phyloP scores from a whole-genome alignment of 305 asterid species.

The Caryopteris hybrid region DNA sequence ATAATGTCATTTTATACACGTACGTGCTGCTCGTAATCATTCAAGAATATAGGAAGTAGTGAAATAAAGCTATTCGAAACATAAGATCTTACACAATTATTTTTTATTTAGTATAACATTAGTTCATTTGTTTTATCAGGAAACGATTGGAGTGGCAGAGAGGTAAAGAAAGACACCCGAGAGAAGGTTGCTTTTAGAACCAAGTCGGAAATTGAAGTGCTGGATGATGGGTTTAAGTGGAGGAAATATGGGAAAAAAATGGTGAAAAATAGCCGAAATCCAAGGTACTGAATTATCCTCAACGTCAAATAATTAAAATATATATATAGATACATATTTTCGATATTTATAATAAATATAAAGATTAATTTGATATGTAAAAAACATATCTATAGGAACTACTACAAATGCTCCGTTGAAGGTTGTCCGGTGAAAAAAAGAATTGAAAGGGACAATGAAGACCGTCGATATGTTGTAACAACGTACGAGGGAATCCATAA shows the following conservation, averaged over 20 bases:
- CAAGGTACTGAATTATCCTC: too few relatives aligned
- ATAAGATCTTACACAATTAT: background rate
- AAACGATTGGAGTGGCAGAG: slow-evolving; percentile 26
- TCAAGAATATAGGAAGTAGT: too few relatives aligned
- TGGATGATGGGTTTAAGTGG: slow-evolving; percentile 85
- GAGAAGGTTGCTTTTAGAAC: slow-evolving; percentile 73
- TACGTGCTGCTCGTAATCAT: too few relatives aligned
- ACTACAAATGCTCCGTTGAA: slow-evolving; percentile 62
- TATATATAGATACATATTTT: too few relatives aligned
- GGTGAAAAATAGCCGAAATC: slow-evolving; percentile 81
- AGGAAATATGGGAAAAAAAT: slow-evolving; percentile 84
- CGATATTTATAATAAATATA: too few relatives aligned
- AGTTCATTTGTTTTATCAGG: slow-evolving; percentile 10
- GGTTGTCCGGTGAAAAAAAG: slow-evolving; percentile 78
- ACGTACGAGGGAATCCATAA: slow-evolving; percentile 74
- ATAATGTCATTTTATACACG: too few relatives aligned
- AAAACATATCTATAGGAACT: too few relatives aligned
- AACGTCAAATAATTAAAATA: too few relatives aligned
- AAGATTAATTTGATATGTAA: too few relatives aligned
- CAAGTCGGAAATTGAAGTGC: slow-evolving; percentile 57
- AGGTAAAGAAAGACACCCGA: slow-evolving; percentile 23
- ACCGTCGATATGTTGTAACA: slow-evolving; percentile 53
- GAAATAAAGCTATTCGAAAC: background rate
- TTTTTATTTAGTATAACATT: background rate
- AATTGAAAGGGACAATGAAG: slow-evolving; percentile 72